Conservation (phyloP, 2,329 filamentous ascomycete species). For the Sporothrix phasma region DNA sequence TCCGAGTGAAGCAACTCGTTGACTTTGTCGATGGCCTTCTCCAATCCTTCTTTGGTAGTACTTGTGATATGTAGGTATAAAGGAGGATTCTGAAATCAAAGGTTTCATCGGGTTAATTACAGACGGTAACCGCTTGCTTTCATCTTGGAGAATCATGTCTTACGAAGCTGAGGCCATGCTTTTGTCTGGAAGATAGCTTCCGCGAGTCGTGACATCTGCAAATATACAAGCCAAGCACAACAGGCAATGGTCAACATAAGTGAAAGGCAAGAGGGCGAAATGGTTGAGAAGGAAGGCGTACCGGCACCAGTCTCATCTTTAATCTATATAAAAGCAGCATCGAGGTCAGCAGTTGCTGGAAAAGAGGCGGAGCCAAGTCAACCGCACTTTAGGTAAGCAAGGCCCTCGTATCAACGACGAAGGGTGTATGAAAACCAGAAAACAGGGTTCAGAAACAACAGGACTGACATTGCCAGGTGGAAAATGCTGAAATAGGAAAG, state of each 20-base stretch:
- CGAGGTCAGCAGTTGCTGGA: slow-evolving; percentile 91
- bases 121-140: not conserved
- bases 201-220: slow-evolving; percentile 97
- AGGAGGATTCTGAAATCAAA: slow-evolving; percentile 71
- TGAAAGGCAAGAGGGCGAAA: no score
- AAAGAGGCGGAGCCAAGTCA: slow-evolving; percentile 51
- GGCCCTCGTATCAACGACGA: slow-evolving; percentile 42
- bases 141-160: not conserved
- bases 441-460: not conserved
- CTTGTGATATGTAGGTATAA: slow-evolving; percentile 93
- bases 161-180: slow-evolving; percentile 92
- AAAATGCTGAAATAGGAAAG: slow-evolving; percentile 34
- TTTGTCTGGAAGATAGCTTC: slow-evolving; percentile 95
- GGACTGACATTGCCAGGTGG: not conserved
- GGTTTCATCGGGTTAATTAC: not conserved
- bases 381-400: slow-evolving; percentile 61
- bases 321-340: slow-evolving; percentile 71
- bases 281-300: slow-evolving; percentile 59
- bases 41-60: slow-evolving; percentile 82
- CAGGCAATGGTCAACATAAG: slow-evolving; percentile 44
- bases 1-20: slow-evolving; percentile 95
- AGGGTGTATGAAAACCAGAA: not conserved
- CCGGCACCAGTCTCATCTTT: slow-evolving; percentile 99
- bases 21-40: slow-evolving; percentile 77
- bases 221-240: slow-evolving; percentile 19